Base-by-base conservation (phyloP, 345 rosid species). In the Erucastrum elatum region DNA sequence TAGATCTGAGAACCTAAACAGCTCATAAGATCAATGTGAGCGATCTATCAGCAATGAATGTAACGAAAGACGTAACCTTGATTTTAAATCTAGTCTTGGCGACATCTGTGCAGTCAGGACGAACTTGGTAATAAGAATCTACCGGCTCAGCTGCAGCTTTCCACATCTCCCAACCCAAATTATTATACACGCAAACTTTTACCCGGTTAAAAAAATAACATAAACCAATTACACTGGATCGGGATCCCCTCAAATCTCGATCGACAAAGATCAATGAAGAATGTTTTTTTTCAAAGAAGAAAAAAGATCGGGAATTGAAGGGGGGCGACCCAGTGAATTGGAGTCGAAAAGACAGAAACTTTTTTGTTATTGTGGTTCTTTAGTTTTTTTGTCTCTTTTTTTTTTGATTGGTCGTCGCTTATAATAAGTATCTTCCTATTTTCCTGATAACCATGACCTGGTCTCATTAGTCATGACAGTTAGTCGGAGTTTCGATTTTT, bases 71-170 rank as follows among this genome's bases (percentile, higher is more conserved):
- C n/a, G 69, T 4, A 39, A 95, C 99, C 98, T 87, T 92, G 87
- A 95, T 95, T 77, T 84, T 93, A 86, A 95, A 95, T 88, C 84
- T 82, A 81, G 94, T 84, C 70, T 84, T 91, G 53, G 98, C 94
- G 27, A 93, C 93, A 84, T 95, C 97, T 51, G 87, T 86, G 87
- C 98, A 93, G 55, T 95, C 97, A 5, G 96, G 88, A 70, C 98
- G 89, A 82, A 91, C 92, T 87, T 88, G 79, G 70, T 95, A 95
- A 79, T 86, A 95, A 75, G 93, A 90, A 87, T 93, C 99, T 41
- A 89, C 88, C 21, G 93, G 88, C 67, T 88, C 88, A 17, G 87
- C 88, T 6, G 79, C 70, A 44, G 68, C 82, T 66, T 90, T 75
- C 96, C 97, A 88, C 97, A 95, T 95, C 84, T 26, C 63, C 59